phyloP scores from a whole-genome alignment of 371 early-diverging fungal genomes.

The Apophysomyces ossiformis region DNA sequence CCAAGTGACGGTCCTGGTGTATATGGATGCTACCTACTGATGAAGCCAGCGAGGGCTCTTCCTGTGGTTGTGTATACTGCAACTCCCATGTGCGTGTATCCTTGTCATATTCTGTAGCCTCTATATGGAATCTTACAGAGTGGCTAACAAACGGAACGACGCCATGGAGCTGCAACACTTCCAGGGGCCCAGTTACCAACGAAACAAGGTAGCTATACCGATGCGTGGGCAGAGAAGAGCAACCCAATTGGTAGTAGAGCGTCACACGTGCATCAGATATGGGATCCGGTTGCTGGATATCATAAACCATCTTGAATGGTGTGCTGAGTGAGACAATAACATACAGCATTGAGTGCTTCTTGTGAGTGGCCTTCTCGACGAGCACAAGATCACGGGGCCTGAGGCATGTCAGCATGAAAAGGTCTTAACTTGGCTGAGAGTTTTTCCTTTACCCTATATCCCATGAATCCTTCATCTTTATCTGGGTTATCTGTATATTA shows the following conservation, averaged over 20 bases:
- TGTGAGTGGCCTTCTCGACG: neutral
- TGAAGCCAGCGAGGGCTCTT: conserved; percentile 1
- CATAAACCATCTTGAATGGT: conserved; percentile 3
- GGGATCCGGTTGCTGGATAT: conserved; percentile 16
- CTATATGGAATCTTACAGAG: conserved; percentile 4
- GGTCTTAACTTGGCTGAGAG: neutral
- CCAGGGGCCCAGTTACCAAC: conserved; percentile 21
- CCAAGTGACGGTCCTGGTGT: conserved; percentile 26
- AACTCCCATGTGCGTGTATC: conserved; percentile 11
- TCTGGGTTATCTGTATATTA: neutral
- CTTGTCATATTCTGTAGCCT: conserved; percentile 6
- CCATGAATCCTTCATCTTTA: conserved; percentile 1
- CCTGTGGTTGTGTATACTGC: conserved; percentile 3
- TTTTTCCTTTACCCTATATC: conserved; percentile 7
- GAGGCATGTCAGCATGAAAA: conserved; percentile 6
- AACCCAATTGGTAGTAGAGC: conserved; percentile 26
- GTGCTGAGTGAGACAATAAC: neutral
- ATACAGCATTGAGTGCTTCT: conserved; percentile 2
- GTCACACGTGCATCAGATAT: conserved; percentile 29
- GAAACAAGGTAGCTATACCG: conserved; percentile 16
- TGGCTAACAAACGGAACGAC: neutral
- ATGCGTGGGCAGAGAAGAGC: conserved; percentile 7
- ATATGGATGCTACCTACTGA: conserved; percentile 18
- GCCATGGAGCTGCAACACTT: neutral
- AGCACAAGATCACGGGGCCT: conserved; percentile 12